Evolutionary conservation across 345 rosid genomes (phyloP).

Genomic region (Kandelia obovata): DNA sequence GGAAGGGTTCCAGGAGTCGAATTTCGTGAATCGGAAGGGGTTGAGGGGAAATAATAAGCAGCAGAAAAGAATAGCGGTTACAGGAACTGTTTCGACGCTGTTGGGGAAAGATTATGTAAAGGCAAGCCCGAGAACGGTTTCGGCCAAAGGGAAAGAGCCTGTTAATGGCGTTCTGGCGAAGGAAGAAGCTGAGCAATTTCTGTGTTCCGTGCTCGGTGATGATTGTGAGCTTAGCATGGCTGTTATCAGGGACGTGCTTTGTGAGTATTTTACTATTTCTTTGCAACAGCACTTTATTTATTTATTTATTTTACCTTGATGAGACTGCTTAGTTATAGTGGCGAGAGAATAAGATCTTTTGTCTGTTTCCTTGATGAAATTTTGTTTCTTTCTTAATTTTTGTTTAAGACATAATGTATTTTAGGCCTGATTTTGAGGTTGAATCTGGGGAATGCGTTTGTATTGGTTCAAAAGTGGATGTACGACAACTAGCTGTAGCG

Average conservation of each 20-base stretch:
- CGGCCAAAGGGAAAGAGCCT: slow-evolving; percentile 23
- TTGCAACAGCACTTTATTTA: not conserved
- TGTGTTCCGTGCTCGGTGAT: slow-evolving; percentile 74
- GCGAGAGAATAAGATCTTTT: not conserved
- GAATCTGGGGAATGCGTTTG: not conserved
- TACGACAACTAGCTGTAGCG: too few species aligned
- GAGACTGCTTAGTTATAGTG: not conserved
- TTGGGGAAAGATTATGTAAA: slow-evolving; percentile 72
- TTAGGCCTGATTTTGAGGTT: not conserved
- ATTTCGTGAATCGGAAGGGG: slow-evolving; percentile 23
- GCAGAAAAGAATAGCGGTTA: slow-evolving; percentile 60
- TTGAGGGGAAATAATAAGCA: slow-evolving; percentile 39
- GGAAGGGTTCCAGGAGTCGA: slow-evolving; percentile 35
- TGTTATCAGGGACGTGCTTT: slow-evolving; percentile 71
- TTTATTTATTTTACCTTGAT: not conserved
- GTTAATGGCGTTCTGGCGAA: slow-evolving; percentile 25
- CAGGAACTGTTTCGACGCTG: slow-evolving; percentile 83
- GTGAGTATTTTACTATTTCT: slow-evolving; percentile 39
- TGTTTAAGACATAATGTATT: not conserved
- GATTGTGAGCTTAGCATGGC: slow-evolving; percentile 68
- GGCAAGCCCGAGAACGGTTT: slow-evolving; percentile 33
- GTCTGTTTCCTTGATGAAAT: not conserved
- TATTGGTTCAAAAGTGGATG: not conserved
- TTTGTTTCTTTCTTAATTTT: not conserved
- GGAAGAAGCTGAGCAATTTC: slow-evolving; percentile 65